Conservation (phyloP, 805 yeast genomes). For the Yarrowia sp. region DNA sequence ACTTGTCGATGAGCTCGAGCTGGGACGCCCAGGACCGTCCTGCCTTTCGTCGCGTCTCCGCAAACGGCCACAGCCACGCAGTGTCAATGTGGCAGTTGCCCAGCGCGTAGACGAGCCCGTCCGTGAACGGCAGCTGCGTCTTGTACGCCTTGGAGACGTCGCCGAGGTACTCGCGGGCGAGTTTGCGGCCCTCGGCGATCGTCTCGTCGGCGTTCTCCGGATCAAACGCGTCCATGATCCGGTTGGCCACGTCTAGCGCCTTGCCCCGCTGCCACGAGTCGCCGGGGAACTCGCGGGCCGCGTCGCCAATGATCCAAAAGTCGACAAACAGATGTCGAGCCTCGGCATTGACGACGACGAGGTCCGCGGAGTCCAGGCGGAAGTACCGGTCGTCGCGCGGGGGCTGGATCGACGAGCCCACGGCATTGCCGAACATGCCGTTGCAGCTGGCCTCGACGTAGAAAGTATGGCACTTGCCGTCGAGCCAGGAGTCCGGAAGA, state of each 20-base stretch:
- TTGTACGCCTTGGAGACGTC: conserved; percentile 32
- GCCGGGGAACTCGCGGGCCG: conserved; percentile 79
- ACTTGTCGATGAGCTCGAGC: conserved; percentile 73
- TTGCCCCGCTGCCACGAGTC: conserved; percentile 78
- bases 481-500: conserved; percentile 55
- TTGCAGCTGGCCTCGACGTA: conserved; percentile 90
- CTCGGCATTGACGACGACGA: conserved; percentile 74
- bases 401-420: conserved; percentile 50
- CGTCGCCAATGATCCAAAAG: conserved; percentile 86
- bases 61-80: conserved; percentile 99
- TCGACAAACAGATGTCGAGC: conserved; percentile 78
- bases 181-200: conserved; percentile 59
- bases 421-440: conserved; percentile 84
- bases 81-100: conserved; percentile 98
- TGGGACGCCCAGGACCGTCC: conserved; percentile 97
- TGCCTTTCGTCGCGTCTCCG: conserved; percentile 88
- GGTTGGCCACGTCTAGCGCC: conserved; percentile 76
- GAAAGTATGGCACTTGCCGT: conserved; percentile 56
- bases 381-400: conserved; percentile 75
- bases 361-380: conserved; percentile 64
- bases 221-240: conserved; percentile 82
- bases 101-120: conserved; percentile 59
- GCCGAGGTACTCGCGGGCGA: conserved; percentile 68
- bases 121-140: not conserved
- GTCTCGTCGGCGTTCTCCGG: conserved; percentile 55